A percentile compares a stretch with the other conserved stretches of the same genome.
Conservation (phyloP, 2,329 filamentous ascomycete species). For the Colletotrichum chrysophilum region DNA sequence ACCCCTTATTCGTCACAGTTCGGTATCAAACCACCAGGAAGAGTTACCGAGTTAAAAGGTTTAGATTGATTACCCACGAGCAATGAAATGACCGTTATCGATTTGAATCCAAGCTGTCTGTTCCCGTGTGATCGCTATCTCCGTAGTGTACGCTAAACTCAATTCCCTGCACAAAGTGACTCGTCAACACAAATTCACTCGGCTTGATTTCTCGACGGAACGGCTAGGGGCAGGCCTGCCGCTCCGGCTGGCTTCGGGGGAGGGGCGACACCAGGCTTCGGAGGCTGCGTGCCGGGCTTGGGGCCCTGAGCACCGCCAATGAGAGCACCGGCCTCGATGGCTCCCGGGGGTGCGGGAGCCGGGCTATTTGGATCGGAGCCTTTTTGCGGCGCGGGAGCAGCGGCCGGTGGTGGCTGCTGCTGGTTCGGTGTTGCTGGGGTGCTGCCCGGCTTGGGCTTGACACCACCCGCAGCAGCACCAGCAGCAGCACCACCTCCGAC, state of each 20-base stretch:
- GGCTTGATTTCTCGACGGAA: background rate
- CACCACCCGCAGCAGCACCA: background rate
- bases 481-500: background rate
- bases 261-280: background rate
- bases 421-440: background rate
- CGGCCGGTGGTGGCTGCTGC: background rate
- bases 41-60: background rate
- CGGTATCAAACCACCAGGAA: background rate
- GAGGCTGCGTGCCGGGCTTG: background rate
- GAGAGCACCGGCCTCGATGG: constrained; percentile 5
- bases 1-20: background rate
- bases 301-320: background rate
- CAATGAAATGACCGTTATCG: background rate
- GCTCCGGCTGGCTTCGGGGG: background rate
- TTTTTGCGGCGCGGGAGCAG: background rate
- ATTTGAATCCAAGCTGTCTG: background rate
- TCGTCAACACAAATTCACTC: constrained; percentile 11
- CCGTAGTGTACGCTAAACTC: background rate
- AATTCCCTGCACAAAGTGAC: constrained; percentile 2
- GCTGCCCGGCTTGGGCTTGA: background rate
- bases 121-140: background rate
- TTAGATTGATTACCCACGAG: background rate
- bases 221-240: background rate
- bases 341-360: background rate
- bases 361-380: background rate